A percentile compares a stretch with the other conserved stretches of the same genome.
phyloP scores from a whole-genome alignment of 148 eudicot species.

The Fagopyrum homotropicum region DNA sequence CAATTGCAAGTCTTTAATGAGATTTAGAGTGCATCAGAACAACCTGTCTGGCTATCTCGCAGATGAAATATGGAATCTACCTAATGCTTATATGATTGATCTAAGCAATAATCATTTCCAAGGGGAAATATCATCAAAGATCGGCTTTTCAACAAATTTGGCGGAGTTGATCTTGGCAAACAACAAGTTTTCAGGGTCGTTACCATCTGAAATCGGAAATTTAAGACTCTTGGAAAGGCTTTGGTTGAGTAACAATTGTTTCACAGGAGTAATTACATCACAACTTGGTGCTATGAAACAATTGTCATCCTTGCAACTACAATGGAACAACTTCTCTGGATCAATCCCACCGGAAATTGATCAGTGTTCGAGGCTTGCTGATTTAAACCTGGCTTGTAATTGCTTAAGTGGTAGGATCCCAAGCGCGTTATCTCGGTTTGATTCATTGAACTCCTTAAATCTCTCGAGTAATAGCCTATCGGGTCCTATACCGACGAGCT shows the following conservation, averaged over 20 bases:
- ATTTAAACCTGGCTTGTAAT: conserved; percentile 65
- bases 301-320: conserved; percentile 61
- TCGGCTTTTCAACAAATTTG: conserved; percentile 43
- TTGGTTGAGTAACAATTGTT: conserved; percentile 48
- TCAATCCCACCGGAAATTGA: conserved; percentile 58
- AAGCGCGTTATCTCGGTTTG: conserved; percentile 34
- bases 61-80: conserved; percentile 68
- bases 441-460: conserved; percentile 72
- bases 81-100: conserved; percentile 56
- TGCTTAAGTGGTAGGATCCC: conserved; percentile 59
- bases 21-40: conserved; percentile 70
- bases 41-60: conserved; percentile 57
- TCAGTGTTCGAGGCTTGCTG: conserved; percentile 56
- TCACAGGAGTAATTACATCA: conserved; percentile 62
- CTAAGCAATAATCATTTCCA: conserved; percentile 56
- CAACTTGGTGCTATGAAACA: conserved; percentile 50
- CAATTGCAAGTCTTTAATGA: conserved; percentile 47
- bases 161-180: conserved; percentile 46
- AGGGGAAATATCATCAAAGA: conserved; percentile 44
- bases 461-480: conserved; percentile 60
- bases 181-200: conserved; percentile 60
- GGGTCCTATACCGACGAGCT: conserved; percentile 52
- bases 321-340: conserved; percentile 50
- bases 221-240: conserved; percentile 52
- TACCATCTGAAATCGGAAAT: conserved; percentile 68